Evolutionary conservation across 345 rosid species (phyloP).

Genomic region (Gossypium turneri): DNA sequence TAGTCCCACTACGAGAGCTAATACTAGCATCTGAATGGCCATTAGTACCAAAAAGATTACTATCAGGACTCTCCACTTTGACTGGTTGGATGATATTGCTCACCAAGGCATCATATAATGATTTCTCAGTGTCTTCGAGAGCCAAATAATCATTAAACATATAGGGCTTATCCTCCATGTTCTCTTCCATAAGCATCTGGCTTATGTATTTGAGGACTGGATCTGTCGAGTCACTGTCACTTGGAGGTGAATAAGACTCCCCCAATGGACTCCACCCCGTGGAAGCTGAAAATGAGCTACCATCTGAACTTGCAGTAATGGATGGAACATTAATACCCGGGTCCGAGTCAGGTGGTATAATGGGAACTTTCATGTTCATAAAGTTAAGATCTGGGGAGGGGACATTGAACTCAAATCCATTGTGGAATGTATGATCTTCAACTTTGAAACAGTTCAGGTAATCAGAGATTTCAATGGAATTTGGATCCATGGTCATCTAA

Average conservation of each 20-base stretch:
- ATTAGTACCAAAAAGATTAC: slow-evolving; percentile 30
- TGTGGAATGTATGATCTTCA: slow-evolving; percentile 28
- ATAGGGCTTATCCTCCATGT: slow-evolving; percentile 51
- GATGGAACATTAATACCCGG: slow-evolving; percentile 25
- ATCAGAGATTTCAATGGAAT: slow-evolving; percentile 21
- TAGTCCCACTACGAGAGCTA: slow-evolving; percentile 11
- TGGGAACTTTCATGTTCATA: slow-evolving; percentile 20
- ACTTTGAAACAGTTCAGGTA: slow-evolving; percentile 20
- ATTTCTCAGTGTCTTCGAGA: slow-evolving; percentile 71
- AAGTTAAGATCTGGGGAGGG: slow-evolving; percentile 32
- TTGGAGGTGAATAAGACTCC: slow-evolving; percentile 39
- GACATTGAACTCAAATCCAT: slow-evolving; percentile 35
- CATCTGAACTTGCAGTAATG: slow-evolving; percentile 28
- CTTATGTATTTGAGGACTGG: slow-evolving; percentile 57
- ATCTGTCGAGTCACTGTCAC: slow-evolving; percentile 49
- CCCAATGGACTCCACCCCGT: slow-evolving; percentile 27
- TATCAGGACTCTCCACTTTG: slow-evolving; percentile 42
- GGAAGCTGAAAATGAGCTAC: slow-evolving; percentile 33
- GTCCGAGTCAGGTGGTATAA: slow-evolving; percentile 19
- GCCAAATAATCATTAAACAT: slow-evolving; percentile 61
- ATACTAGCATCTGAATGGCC: slow-evolving; percentile 30
- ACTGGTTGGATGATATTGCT: slow-evolving; percentile 45
- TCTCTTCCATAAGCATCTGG: slow-evolving; percentile 81
- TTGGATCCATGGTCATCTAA: slow-evolving; percentile 15
- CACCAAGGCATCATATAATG: slow-evolving; percentile 62